A percentile compares a stretch with the other conserved stretches of the same genome.
These are phyloP conservation scores for Dendrobium catenatum DNA, from an alignment of 106 monocot species.

Conservation along the genomic window DNA sequence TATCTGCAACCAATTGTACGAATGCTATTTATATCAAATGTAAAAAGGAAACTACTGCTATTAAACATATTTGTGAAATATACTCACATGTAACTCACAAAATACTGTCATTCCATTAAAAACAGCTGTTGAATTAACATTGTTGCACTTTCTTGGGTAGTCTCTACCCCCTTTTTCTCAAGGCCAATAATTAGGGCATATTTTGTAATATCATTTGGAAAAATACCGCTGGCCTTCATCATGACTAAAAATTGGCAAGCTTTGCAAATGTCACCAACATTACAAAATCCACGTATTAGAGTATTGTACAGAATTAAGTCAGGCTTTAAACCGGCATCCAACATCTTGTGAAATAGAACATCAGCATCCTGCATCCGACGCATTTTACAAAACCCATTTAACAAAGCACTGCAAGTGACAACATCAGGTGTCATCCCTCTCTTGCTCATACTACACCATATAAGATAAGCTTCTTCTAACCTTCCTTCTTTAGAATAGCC, in stretches of 20 bases:
- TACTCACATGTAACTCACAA: not conserved
- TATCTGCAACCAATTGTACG: not conserved
- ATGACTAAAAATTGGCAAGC: slow-evolving; percentile 20
- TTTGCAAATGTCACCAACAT: slow-evolving; percentile 26
- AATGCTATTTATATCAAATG: not conserved
- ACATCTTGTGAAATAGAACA: slow-evolving; percentile 40
- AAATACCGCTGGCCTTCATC: slow-evolving; percentile 28
- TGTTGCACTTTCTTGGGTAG: slow-evolving; percentile 33
- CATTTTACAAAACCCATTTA: slow-evolving; percentile 33
- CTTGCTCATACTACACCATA: slow-evolving; percentile 36
- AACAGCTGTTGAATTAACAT: slow-evolving; percentile 21
- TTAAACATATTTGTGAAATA: not conserved
- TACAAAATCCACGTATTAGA: slow-evolving; percentile 41
- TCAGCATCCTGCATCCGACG: slow-evolving; percentile 31
- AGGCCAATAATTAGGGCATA: slow-evolving; percentile 22
- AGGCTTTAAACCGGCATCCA: slow-evolving; percentile 41
- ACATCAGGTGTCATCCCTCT: slow-evolving; percentile 33
- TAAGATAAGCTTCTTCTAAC: slow-evolving; percentile 34
- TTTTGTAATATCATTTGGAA: slow-evolving; percentile 28
- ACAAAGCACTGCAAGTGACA: slow-evolving; percentile 38
- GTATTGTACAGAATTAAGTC: slow-evolving; percentile 49
- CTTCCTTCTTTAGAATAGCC: slow-evolving; percentile 28
- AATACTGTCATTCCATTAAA: slow-evolving; percentile 8
- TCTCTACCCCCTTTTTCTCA: slow-evolving; percentile 26
- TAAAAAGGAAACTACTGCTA: not conserved